Base-by-base conservation (phyloP, 495 filamentous ascomycete genomes). In the Evernia prunastri region DNA sequence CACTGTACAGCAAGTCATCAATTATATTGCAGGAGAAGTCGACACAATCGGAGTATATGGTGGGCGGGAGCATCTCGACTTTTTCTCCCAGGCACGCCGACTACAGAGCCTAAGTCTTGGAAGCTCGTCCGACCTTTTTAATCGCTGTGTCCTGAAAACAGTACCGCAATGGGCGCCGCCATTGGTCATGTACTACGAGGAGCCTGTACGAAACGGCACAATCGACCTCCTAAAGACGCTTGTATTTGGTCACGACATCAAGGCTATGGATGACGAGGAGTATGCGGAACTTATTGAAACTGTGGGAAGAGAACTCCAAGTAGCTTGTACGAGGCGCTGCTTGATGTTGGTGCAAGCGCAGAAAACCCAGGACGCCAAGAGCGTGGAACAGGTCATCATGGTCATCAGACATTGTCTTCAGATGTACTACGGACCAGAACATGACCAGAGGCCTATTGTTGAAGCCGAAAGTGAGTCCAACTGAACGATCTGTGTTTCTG, bases 111-210 rank as follows among this genome's bases (percentile, higher is more conserved):
- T 76, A n/a, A 72, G 79, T 15, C 56, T 78, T 6, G 64, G 68
- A 8, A 68, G 76, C 42, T 69, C 72, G 37, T 60, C 69, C 18
- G 57, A 67, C 9, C 75, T 76, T 66, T 80, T 84, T 56, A 67
- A 69, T 56, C 70, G 68, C 31, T 69, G 75, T 40, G 78, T 83
- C 15, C 74, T 86, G n/a, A 77, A 83, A 11, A 78, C 75, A 23
- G 72, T 91, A 15, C 79, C 82, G 0, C 73, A 80, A 40, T 92
- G 88, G 87, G 86, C 78, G 2, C 89, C 90, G 11, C 80, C 84
- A 4, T 70, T 94, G 33, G 78, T 91, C 25, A 82, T 82, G 53
- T 88, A 87, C 67, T 80, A 75, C 23, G 86, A 90, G 47, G 72
- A 73, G 17, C 62, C 70, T 4, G 79, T 89, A 31, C 82, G 84